Conservation (phyloP, 2,329 filamentous ascomycete species). For the Venturia carpophila region DNA sequence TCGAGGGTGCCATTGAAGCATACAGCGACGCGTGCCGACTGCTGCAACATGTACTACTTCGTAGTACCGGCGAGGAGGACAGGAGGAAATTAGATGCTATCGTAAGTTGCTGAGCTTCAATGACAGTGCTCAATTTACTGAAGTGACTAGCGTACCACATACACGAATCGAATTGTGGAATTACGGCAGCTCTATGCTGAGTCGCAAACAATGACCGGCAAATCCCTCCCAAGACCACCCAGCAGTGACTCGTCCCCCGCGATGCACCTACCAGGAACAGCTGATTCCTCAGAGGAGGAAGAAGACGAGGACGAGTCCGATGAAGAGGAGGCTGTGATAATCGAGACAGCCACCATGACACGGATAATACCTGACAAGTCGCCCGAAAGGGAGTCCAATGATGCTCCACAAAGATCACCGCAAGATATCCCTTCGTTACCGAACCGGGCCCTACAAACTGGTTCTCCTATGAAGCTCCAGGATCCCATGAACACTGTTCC, state of each 20-base stretch:
- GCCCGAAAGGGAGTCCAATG: background rate
- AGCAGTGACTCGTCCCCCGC: constrained; percentile 41
- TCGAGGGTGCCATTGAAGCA: constrained; percentile 80
- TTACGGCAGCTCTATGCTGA: constrained; percentile 62
- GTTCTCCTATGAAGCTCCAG: background rate
- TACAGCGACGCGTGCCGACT: constrained; percentile 87
- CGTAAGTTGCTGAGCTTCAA: constrained; percentile 48
- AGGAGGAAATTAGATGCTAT: constrained; percentile 87
- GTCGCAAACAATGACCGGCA: constrained; percentile 48
- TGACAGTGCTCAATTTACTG: background rate
- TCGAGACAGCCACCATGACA: constrained; percentile 47
- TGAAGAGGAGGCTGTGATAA: constrained; percentile 33
- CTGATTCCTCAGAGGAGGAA: constrained; percentile 27
- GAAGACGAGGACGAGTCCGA: constrained; percentile 30
- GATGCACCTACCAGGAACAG: constrained; percentile 33
- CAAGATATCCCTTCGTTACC: background rate
- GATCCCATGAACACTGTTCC: background rate
- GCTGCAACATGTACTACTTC: constrained; percentile 76
- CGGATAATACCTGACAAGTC: constrained; percentile 32
- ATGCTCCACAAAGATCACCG: constrained; percentile 23
- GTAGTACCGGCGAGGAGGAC: constrained; percentile 79
- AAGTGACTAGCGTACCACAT: constrained; percentile 66
- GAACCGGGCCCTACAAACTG: background rate
- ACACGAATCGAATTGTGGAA: constrained; percentile 82
- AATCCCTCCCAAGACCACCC: constrained; percentile 66